phyloP scores from a whole-genome alignment of 2,329 filamentous ascomycete species.

The Diaporthe vaccinii region DNA sequence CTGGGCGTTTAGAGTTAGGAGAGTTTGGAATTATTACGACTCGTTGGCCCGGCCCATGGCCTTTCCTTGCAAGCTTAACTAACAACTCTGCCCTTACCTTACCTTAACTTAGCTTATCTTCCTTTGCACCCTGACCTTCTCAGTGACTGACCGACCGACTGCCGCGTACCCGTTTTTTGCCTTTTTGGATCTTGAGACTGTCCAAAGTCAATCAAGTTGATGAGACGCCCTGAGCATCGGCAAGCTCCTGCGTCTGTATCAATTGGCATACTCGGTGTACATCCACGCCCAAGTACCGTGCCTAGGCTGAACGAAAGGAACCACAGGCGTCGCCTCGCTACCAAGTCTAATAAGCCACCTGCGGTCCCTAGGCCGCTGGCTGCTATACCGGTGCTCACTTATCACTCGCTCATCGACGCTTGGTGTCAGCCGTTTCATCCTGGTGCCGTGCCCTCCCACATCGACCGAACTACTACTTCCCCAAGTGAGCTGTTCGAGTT shows the following conservation, averaged over 20 bases:
- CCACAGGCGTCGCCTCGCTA: not conserved
- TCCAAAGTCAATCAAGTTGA: conserved; percentile 6
- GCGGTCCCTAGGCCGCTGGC: not conserved
- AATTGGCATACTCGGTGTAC: not conserved
- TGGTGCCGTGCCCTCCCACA: conserved; percentile 21
- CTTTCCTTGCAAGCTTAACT: not conserved
- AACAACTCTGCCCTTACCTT: not conserved
- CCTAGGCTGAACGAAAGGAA: conserved; percentile 1
- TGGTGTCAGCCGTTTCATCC: conserved; percentile 24
- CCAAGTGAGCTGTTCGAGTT: not conserved
- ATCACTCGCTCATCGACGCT: conserved; percentile 3
- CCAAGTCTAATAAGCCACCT: not conserved
- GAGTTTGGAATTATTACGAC: conserved; percentile 9
- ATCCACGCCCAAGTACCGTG: not conserved
- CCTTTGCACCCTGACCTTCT: not conserved
- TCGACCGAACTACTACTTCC: not conserved
- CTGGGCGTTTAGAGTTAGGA: conserved; percentile 21
- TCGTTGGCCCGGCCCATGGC: not conserved
- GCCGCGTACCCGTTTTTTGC: not conserved
- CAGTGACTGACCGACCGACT: not conserved
- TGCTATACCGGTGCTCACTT: not conserved
- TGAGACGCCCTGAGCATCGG: conserved; percentile 6
- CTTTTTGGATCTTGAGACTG: conserved; percentile 15
- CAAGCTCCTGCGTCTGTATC: conserved; percentile 8
- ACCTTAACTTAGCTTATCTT: conserved; percentile 1